Evolutionary conservation across 2,329 filamentous ascomycete genomes (phyloP).

Genomic region (Talaromyces sp.): DNA sequence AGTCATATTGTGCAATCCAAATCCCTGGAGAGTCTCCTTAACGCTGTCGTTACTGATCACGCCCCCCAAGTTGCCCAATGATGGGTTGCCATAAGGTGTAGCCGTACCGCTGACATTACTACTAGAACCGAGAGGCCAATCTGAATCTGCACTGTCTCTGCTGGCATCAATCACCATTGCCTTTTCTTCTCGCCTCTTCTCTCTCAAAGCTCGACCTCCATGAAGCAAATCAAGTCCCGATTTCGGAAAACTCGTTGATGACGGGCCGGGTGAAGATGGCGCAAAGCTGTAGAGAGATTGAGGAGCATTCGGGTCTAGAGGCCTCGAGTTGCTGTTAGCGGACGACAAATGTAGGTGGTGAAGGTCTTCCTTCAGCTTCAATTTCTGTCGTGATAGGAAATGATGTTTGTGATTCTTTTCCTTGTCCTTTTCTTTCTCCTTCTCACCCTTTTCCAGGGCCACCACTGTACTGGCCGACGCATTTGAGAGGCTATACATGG

Average conservation of each 20-base stretch:
- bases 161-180: slow-evolving; percentile 32
- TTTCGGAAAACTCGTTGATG: slow-evolving; percentile 67
- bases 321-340: slow-evolving; percentile 62
- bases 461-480: slow-evolving; percentile 61
- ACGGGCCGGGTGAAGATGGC: slow-evolving; percentile 60
- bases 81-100: slow-evolving; percentile 36
- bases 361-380: slow-evolving; percentile 62
- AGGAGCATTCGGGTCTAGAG: slow-evolving; percentile 60
- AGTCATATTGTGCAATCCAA: slow-evolving; percentile 67
- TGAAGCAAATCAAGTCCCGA: slow-evolving; percentile 75
- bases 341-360: slow-evolving; percentile 59
- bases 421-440: slow-evolving; percentile 42
- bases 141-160: slow-evolving; percentile 33
- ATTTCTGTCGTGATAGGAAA: slow-evolving; percentile 63
- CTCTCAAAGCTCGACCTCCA: slow-evolving; percentile 69
- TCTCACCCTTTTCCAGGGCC: slow-evolving; percentile 45
- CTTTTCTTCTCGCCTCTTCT: slow-evolving; percentile 71
- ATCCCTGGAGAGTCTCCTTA: slow-evolving; percentile 45
- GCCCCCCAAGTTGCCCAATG: slow-evolving; percentile 33
- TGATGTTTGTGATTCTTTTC: slow-evolving; percentile 56
- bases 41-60: slow-evolving; percentile 36
- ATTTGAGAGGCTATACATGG: slow-evolving; percentile 61
- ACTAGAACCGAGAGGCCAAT: slow-evolving; percentile 28
- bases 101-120: slow-evolving; percentile 25
- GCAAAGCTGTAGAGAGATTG: slow-evolving; percentile 65